Evolutionary conservation across 352 stramenopile species (phyloP).

Genomic region (Phytophthora chlamydospora): DNA sequence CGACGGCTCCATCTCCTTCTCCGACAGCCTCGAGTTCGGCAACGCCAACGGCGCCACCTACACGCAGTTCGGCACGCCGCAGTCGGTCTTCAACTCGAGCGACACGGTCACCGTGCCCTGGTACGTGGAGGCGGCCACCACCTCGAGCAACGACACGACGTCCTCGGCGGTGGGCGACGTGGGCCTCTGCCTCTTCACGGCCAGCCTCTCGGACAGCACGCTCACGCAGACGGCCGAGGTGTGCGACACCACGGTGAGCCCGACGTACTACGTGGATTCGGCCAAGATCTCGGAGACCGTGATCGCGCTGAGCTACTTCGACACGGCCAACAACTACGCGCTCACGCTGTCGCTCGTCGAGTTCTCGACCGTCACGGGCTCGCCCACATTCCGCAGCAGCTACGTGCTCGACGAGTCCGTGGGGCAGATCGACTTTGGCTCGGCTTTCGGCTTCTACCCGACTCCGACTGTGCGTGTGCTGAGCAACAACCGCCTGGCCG

Average conservation of each 20-base stretch:
- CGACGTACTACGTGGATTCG: slow-evolving; percentile 75
- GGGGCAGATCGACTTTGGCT: slow-evolving; percentile 75
- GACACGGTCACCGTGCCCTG: slow-evolving; percentile 70
- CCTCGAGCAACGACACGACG: slow-evolving; percentile 54
- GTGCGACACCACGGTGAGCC: slow-evolving; percentile 65
- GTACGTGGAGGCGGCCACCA: slow-evolving; percentile 55
- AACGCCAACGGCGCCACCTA: slow-evolving; percentile 45
- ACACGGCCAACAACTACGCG: slow-evolving; percentile 76
- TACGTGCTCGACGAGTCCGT: slow-evolving; percentile 70
- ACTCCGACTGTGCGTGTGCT: slow-evolving; percentile 66
- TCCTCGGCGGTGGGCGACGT: slow-evolving; percentile 45
- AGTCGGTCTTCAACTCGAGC: slow-evolving; percentile 68
- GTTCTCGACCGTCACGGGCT: slow-evolving; percentile 60
- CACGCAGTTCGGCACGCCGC: slow-evolving; percentile 64
- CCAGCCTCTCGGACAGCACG: slow-evolving; percentile 35
- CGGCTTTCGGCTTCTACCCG: slow-evolving; percentile 66
- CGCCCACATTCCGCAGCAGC: slow-evolving; percentile 69
- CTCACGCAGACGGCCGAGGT: slow-evolving; percentile 36
- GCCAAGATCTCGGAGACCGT: slow-evolving; percentile 66
- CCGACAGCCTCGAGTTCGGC: slow-evolving; percentile 59
- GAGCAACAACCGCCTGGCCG: slow-evolving; percentile 55
- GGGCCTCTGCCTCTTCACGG: slow-evolving; percentile 67
- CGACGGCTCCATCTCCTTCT: slow-evolving; percentile 65
- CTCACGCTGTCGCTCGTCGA: slow-evolving; percentile 73
- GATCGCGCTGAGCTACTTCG: slow-evolving; percentile 72